Evolutionary conservation across 1,284 basidiomycete genomes (phyloP), one percentile per base, ranked within the genome.

Genomic region (Thelephora terrestris): DNA sequence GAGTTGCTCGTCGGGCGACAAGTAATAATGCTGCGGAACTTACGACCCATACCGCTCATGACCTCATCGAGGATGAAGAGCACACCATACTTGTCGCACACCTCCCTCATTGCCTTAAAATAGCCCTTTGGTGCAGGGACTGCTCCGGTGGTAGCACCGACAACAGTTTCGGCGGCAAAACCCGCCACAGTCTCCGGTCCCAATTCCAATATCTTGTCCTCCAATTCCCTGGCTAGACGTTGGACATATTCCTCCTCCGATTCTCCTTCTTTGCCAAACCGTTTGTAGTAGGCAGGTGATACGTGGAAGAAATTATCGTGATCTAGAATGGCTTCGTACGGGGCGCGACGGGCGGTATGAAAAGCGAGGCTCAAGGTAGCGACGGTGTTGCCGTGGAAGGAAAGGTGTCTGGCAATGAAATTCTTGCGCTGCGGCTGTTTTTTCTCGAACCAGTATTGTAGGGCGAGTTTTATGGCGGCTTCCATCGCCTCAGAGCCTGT

Each of bases 41-140:
- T 63, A 79, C 88, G 78, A 39, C 87, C 89, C 81, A 91, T 89
- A 27, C 89, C 89, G 58, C 82, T 82, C 91, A 85, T 85, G 52
- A 85, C 78, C 65, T 93, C 90, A 59, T 93, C 90, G 38, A 91
- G 73, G 42, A 91, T 86, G 61, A 92, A 81, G n/a, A 93, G 65
- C 1, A 85, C 86, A 5, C 85, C 90, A 55, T 91, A 85, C 59
- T 86, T 87, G 47, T 89, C 77, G 58, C 90, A 91, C n/a, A 93
- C 85, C 6, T 78, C 78, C 58, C 87, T 88, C 78, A 92, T 88
- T 4, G 85, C 85, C 61, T 77, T 78, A 58, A 89, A 84, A 58
- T 90, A 89, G 2, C 85, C 87, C 56, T 81, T 84, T 1, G 86
- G 87, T 7, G 87, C 79, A 32, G 81, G 63, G 3, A 87, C 69